Evolutionary conservation across 345 rosid genomes (phyloP).

Genomic region (Aegle marmelos): DNA sequence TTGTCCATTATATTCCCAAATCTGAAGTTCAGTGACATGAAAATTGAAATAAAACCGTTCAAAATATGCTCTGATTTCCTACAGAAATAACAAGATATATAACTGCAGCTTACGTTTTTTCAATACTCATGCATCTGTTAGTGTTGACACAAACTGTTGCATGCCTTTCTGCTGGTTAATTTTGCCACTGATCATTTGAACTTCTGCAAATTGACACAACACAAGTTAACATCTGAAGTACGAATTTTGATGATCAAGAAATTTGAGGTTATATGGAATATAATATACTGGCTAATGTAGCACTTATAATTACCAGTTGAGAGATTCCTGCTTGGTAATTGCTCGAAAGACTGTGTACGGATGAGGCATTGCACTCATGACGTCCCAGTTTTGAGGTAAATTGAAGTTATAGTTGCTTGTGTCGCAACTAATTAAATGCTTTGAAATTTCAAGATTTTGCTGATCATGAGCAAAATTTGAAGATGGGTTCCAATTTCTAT

Average conservation of each 20-base stretch:
- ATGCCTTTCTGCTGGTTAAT: slow-evolving; percentile 25
- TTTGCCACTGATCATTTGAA: slow-evolving; percentile 30
- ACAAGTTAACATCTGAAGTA: not conserved
- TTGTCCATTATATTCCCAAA: not conserved
- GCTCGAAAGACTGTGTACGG: slow-evolving; percentile 30
- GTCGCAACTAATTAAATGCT: slow-evolving; percentile 28
- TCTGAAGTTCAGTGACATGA: not conserved
- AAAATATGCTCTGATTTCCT: not conserved
- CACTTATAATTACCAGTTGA: slow-evolving; percentile 29
- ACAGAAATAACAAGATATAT: not conserved
- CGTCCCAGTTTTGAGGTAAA: slow-evolving; percentile 48
- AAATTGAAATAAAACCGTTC: slow-evolving; percentile 1
- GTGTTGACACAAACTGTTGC: slow-evolving; percentile 4
- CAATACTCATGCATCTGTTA: slow-evolving; percentile 6
- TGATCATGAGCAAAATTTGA: slow-evolving; percentile 28
- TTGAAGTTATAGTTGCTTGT: slow-evolving; percentile 25
- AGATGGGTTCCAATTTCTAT: slow-evolving; percentile 32
- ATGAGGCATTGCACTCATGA: slow-evolving; percentile 34
- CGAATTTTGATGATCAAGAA: not conserved
- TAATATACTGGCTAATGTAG: no score
- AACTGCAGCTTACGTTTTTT: slow-evolving; percentile 14
- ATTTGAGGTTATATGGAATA: not conserved
- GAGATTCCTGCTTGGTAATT: slow-evolving; percentile 29
- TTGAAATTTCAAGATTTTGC: slow-evolving; percentile 28
- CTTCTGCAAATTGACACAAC: slow-evolving; percentile 35